Evolutionary conservation across 2,329 filamentous ascomycete species (phyloP).

Genomic region (Calonectria pauciramosa): DNA sequence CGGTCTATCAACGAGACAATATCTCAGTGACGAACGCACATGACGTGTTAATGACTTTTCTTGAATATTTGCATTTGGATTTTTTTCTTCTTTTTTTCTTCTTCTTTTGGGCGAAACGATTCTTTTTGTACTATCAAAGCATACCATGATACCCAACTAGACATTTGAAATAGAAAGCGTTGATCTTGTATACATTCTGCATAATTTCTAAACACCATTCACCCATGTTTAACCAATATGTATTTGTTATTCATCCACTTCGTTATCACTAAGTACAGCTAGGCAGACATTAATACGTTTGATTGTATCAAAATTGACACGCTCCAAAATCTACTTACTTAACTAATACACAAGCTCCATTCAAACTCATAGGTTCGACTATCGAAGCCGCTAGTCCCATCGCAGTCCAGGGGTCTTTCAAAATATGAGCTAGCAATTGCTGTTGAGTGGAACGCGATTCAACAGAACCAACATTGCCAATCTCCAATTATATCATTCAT

Average conservation of each 20-base stretch:
- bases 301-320: slow-evolving; percentile 21
- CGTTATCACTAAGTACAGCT: neutral
- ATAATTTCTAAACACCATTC: neutral
- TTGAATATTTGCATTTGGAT: neutral
- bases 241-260: neutral
- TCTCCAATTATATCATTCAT: slow-evolving; percentile 19
- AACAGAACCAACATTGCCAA: slow-evolving; percentile 1
- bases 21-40: slow-evolving; percentile 35
- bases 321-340: slow-evolving; percentile 22
- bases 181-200: neutral
- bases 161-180: slow-evolving; percentile 2
- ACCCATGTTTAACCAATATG: neutral
- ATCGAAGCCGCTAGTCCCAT: neutral
- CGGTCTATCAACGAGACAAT: slow-evolving; percentile 49
- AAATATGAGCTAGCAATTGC: neutral
- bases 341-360: slow-evolving; percentile 16
- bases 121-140: neutral
- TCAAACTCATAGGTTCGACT: neutral
- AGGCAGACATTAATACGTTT: neutral
- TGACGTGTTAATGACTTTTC: slow-evolving; percentile 12
- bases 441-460: neutral
- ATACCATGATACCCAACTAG: slow-evolving; percentile 36
- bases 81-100: neutral
- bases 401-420: neutral
- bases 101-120: neutral